Conservation (phyloP, 108 stramenopile species). For the Aurantiochytrium sp. region DNA sequence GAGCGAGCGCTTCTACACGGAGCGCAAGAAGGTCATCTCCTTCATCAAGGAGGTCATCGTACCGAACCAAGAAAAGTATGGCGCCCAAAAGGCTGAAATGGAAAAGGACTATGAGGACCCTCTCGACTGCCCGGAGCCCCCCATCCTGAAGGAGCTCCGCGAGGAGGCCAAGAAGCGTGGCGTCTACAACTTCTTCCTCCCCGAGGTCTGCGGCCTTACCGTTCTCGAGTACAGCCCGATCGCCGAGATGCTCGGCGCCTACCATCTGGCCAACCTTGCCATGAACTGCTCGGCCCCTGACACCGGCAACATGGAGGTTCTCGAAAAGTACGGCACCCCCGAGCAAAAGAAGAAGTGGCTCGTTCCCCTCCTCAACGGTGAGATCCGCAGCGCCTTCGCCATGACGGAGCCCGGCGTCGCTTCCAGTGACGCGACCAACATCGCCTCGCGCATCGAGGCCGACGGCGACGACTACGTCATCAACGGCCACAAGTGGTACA, state of each 20-base stretch:
- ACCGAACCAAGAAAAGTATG: background rate
- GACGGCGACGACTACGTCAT: constrained; percentile 15
- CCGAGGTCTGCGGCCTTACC: constrained; percentile 23
- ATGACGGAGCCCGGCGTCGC: constrained; percentile 52
- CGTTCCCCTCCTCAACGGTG: constrained; percentile 33
- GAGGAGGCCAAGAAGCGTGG: constrained; percentile 12
- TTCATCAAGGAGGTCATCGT: constrained; percentile 9
- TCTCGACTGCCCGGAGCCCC: background rate
- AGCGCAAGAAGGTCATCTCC: background rate
- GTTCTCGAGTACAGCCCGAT: constrained; percentile 39
- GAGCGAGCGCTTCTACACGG: background rate
- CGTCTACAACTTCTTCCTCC: constrained; percentile 21
- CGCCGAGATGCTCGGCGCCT: constrained; percentile 39
- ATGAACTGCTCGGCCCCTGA: constrained; percentile 52
- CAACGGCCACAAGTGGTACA: constrained; percentile 53
- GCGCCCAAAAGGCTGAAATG: background rate
- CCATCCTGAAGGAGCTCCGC: background rate
- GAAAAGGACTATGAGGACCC: background rate
- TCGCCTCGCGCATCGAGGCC: background rate
- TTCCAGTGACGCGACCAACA: constrained; percentile 44
- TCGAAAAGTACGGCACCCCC: constrained; percentile 36
- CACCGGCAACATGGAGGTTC: constrained; percentile 55
- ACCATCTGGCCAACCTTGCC: constrained; percentile 39
- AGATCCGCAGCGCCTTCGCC: constrained; percentile 39
- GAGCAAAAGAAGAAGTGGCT: constrained; percentile 38